phyloP scores from a whole-genome alignment of 1,284 basidiomycete genomes.

The Ganoderma meredithae region DNA sequence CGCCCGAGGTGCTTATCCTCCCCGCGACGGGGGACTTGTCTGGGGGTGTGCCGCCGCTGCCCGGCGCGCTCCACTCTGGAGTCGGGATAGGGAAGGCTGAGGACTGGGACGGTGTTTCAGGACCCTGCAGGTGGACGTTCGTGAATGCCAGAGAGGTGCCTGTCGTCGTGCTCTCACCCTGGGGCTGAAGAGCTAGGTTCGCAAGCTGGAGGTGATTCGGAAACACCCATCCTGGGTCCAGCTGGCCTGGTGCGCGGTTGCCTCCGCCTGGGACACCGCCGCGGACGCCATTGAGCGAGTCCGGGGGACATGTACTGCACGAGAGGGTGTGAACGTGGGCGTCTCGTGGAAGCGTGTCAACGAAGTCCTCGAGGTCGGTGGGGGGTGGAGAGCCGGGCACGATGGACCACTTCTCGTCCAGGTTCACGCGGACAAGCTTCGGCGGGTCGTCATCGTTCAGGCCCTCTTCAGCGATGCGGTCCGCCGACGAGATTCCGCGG shows the following conservation, averaged over 20 bases:
- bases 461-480: slow-evolving; percentile 28
- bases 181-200: neutral
- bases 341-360: slow-evolving; percentile 25
- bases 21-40: neutral
- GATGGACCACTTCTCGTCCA: slow-evolving; percentile 30
- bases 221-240: slow-evolving; percentile 17
- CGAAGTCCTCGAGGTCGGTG: slow-evolving; percentile 2
- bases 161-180: slow-evolving; percentile 39
- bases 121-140: neutral
- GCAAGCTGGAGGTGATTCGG: slow-evolving; percentile 14
- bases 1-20: slow-evolving; percentile 35
- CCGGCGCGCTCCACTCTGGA: slow-evolving; percentile 6
- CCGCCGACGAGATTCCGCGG: slow-evolving; percentile 17
- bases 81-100: neutral
- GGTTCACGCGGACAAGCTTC: slow-evolving; percentile 11
- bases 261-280: slow-evolving; percentile 25
- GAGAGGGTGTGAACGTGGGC: slow-evolving; percentile 26
- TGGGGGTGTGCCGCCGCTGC: neutral
- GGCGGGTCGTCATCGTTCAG: slow-evolving; percentile 10
- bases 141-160: slow-evolving; percentile 36
- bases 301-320: slow-evolving; percentile 30
- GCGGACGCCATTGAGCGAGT: slow-evolving; percentile 26
- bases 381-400: slow-evolving; percentile 27
- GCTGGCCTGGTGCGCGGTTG: slow-evolving; percentile 19
- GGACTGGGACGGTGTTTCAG: neutral